A percentile compares a stretch with the other conserved stretches of the same genome.
These are phyloP conservation scores for Cucurbita ficifolia DNA, from an alignment of 306 rosid genomes.

Conservation along the genomic window DNA sequence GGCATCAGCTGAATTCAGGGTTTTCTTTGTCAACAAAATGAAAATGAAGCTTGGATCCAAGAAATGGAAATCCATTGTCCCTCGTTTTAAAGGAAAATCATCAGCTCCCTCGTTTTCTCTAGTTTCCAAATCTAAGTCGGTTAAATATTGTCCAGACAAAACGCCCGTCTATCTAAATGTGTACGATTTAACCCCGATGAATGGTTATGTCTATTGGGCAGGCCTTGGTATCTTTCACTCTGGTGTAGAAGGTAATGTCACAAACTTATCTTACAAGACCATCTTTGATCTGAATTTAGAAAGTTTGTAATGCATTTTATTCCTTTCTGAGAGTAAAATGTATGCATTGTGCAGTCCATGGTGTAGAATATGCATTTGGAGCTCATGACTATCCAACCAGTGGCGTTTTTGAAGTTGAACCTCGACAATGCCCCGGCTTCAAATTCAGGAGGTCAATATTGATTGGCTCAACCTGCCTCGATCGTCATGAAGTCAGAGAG, in stretches of 20 bases:
- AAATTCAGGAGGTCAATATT: conserved; percentile 82
- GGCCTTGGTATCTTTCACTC: conserved; percentile 96
- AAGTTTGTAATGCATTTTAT: background rate
- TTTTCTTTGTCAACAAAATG: background rate
- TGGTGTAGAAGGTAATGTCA: conserved; percentile 73
- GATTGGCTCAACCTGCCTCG: conserved; percentile 75
- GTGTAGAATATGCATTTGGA: conserved; percentile 91
- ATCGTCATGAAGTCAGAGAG: conserved; percentile 67
- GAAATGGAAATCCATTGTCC: conserved; percentile 65
- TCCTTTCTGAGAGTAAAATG: conserved; percentile 13
- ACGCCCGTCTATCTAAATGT: conserved; percentile 86
- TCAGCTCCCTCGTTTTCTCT: conserved; percentile 50
- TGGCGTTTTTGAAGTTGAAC: conserved; percentile 97
- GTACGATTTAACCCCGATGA: conserved; percentile 87
- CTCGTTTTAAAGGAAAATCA: conserved; percentile 69
- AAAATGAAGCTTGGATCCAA: conserved; percentile 62
- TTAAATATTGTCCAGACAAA: conserved; percentile 41
- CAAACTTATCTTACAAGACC: background rate
- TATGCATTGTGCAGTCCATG: conserved; percentile 52
- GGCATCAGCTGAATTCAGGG: background rate
- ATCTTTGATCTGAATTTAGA: background rate
- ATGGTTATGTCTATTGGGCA: conserved; percentile 90
- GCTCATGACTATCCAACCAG: conserved; percentile 94
- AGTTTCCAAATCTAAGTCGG: conserved; percentile 55
- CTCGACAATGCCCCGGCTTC: conserved; percentile 93